Evolutionary conservation across 352 stramenopile species (phyloP), one percentile per base, ranked within the genome.

Genomic region (Hyaloperonospora arabidopsidis): DNA sequence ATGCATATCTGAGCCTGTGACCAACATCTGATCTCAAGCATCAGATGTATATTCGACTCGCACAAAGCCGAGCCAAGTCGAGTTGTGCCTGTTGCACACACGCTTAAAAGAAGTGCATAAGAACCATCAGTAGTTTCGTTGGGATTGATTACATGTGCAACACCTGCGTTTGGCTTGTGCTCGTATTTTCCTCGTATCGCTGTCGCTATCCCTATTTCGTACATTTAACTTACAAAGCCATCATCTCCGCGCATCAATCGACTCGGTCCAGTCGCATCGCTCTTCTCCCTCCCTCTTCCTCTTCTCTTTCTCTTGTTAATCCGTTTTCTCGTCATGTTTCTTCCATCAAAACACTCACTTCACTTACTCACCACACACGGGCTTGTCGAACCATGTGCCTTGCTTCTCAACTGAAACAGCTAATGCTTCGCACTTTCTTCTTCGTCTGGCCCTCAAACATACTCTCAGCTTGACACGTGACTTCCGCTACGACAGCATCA

Each of bases 371-470:
- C 36, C 7, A 51, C 61, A 45, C 52, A 25, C 51, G 45, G 58
- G 49, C 45, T 57, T 28, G 44, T 49, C 36, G 32, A 46, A 19
- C 58, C 49, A 13, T 28, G 22, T 32, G 17, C 50, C 25, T 40
- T 50, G 5, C 21, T 56, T 76, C 25, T 8, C 72, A 90, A 57
- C 70, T 88, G 66, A 93, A 89, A 65, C 78, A 89, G 59, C 83
- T 93, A 49, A 93, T 91, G 65, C 83, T 93, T 59, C 83, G 80
- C 45, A 90, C 83, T 68, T 91, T 93, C 59, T 87, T 88, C 74
- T 89, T 89, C 10, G 78, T 83, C 53, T 81, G 61, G 18, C 78
- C 63, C 11, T 70, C 68, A 44, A 89, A 80, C 77, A 91, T 61
- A 23, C 25, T 62, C 14, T 68, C 54, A 17, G 70, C 44, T 12